phyloP scores from a whole-genome alignment of 2,329 filamentous ascomycete genomes.

The Rosellinia necatrix region DNA sequence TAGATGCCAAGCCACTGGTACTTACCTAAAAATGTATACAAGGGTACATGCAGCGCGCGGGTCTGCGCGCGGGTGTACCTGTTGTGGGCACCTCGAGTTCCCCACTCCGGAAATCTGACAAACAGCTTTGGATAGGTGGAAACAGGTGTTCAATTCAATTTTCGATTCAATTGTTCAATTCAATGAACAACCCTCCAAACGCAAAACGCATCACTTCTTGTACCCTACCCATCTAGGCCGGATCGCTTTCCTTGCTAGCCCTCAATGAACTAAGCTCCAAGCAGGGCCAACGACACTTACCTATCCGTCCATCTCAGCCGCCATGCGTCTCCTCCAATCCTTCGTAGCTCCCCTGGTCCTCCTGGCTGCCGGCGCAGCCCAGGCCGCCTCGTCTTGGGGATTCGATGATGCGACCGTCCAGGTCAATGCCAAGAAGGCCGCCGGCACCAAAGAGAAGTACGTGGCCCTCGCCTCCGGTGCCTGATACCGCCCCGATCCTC shows the following conservation, averaged over 20 bases:
- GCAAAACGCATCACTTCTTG: background rate
- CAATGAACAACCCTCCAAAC: conserved; percentile 10
- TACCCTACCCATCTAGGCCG: conserved; percentile 2
- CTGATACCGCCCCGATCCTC: background rate
- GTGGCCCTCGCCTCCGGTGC: conserved; percentile 35
- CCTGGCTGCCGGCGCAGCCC: conserved; percentile 54
- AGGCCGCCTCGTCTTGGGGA: conserved; percentile 67
- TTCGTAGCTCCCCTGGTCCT: conserved; percentile 50
- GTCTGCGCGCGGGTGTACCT: too few species aligned
- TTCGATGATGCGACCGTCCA: conserved; percentile 75
- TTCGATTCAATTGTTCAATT: too few species aligned
- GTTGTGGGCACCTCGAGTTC: conserved; percentile 16
- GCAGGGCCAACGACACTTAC: conserved; percentile 16
- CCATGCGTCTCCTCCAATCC: conserved; percentile 50
- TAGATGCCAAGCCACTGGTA: too few species aligned
- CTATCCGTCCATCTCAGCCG: conserved; percentile 4
- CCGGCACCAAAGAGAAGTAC: conserved; percentile 69
- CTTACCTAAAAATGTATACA: too few species aligned
- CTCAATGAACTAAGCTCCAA: conserved; percentile 23
- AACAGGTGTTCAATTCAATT: conserved; percentile 33
- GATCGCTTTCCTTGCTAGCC: conserved; percentile 9
- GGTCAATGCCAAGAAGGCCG: conserved; percentile 67
- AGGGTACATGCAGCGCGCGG: too few species aligned
- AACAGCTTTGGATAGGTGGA: conserved; percentile 10
- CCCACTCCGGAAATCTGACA: conserved; percentile 11